Percentiles rank a stretch among this genome's conserved stretches.
These are phyloP conservation scores for Saccharomycopsis selenospora DNA, from an alignment of 805 yeast genomes.

Conservation along the genomic window DNA sequence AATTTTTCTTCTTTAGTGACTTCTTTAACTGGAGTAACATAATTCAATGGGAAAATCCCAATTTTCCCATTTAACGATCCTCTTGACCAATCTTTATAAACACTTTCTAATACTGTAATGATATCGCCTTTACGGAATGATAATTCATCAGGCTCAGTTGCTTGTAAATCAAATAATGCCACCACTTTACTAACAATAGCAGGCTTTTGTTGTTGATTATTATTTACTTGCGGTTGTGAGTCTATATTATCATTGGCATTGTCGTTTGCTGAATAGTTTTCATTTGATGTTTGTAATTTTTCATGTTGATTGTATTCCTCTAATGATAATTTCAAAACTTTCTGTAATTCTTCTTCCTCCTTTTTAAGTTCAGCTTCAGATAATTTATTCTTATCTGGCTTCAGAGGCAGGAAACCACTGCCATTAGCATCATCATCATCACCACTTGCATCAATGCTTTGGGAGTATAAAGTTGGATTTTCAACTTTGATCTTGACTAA, in stretches of 20 bases:
- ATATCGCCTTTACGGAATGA: constrained; percentile 83
- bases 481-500: constrained; percentile 40
- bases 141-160: constrained; percentile 79
- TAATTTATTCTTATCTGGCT: constrained; percentile 50
- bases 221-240: constrained; percentile 21
- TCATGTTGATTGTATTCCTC: constrained; percentile 47
- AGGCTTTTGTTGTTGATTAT: constrained; percentile 23
- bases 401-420: constrained; percentile 35
- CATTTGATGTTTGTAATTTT: constrained; percentile 22
- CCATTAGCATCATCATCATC: not conserved
- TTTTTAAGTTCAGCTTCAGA: constrained; percentile 37
- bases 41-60: constrained; percentile 90
- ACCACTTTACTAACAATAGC: constrained; percentile 56
- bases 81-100: constrained; percentile 92
- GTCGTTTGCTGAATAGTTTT: constrained; percentile 20
- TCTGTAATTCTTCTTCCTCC: constrained; percentile 77
- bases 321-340: constrained; percentile 68
- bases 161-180: constrained; percentile 75
- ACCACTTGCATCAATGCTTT: constrained; percentile 3
- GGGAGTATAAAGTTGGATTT: constrained; percentile 32
- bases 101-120: constrained; percentile 79
- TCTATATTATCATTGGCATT: constrained; percentile 8
- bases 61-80: constrained; percentile 75
- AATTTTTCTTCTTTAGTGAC: constrained; percentile 54
- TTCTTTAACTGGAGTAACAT: constrained; percentile 72